Conservation (phyloP, 768 basidiomycete genomes). For the Mycena pura region DNA sequence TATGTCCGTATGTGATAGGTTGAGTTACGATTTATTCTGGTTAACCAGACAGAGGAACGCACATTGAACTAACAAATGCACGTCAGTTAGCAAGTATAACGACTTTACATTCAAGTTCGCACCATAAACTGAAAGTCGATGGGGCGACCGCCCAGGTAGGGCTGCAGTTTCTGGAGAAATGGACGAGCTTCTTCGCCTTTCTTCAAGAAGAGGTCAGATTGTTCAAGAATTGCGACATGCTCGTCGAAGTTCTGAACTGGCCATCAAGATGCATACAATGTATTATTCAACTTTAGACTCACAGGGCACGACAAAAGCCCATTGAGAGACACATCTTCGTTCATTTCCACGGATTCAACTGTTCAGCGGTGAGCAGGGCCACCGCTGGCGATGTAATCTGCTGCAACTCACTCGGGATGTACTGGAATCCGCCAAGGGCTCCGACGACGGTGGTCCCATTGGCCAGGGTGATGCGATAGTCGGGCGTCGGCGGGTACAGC, state of each 20-base stretch:
- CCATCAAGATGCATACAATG: not conserved
- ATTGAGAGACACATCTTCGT: constrained; percentile 52
- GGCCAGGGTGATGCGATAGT: constrained; percentile 51
- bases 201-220: constrained; percentile 43
- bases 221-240: constrained; percentile 48
- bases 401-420: constrained; percentile 18
- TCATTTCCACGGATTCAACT: constrained; percentile 54
- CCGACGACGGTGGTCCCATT: constrained; percentile 53
- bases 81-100: not conserved
- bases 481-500: constrained; percentile 50
- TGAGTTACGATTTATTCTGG: not conserved
- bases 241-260: constrained; percentile 47
- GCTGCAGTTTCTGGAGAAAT: constrained; percentile 47
- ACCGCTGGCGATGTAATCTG: not conserved
- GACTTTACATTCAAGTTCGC: too few relatives aligned
- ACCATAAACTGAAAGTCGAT: constrained; percentile 51
- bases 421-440: constrained; percentile 58
- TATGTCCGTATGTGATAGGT: constrained; percentile 41
- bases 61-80: constrained; percentile 51
- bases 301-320: constrained; percentile 56
- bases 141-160: constrained; percentile 47
- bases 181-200: constrained; percentile 42
- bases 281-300: constrained; percentile 9
- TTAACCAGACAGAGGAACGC: constrained; percentile 16
- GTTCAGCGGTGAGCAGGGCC: too few relatives aligned